Evolutionary conservation across 768 basidiomycete species (phyloP).

Genomic region (Russula brevipes): DNA sequence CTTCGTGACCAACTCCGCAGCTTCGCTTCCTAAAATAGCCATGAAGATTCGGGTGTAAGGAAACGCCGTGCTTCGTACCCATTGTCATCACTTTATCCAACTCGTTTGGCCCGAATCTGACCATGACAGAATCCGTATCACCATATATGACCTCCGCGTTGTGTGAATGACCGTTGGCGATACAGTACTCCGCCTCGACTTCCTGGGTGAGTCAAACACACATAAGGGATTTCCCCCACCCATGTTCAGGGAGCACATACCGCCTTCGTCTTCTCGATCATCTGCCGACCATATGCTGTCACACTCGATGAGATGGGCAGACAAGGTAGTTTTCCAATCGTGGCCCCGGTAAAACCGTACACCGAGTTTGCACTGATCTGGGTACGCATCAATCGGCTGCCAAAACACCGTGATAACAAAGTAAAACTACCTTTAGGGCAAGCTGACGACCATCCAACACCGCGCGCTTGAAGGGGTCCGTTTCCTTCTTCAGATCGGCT

Average conservation of each 20-base stretch:
- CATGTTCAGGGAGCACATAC: constrained; percentile 35
- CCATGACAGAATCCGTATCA: constrained; percentile 99
- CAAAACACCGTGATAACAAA: neutral
- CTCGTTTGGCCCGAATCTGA: constrained; percentile 89
- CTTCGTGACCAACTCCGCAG: constrained; percentile 82
- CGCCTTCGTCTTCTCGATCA: constrained; percentile 97
- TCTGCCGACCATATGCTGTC: constrained; percentile 95
- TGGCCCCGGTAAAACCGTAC: constrained; percentile 98
- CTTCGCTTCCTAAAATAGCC: constrained; percentile 66
- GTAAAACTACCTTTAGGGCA: constrained; percentile 72
- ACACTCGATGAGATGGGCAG: constrained; percentile 91
- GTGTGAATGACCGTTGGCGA: constrained; percentile 78
- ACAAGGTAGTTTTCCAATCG: constrained; percentile 94
- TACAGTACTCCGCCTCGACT: constrained; percentile 83
- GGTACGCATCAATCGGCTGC: neutral
- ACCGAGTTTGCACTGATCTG: constrained; percentile 99
- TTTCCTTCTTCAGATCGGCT: constrained; percentile 93
- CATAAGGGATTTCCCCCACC: neutral
- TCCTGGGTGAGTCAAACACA: constrained; percentile 42
- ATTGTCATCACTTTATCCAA: constrained; percentile 83
- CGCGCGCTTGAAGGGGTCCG: constrained; percentile 93
- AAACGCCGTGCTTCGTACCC: constrained; percentile 45
- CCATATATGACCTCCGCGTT: constrained; percentile 96
- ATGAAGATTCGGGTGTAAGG: constrained; percentile 6
- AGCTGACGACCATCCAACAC: constrained; percentile 96